Evolutionary conservation across 1,284 basidiomycete genomes (phyloP), one percentile per base, ranked within the genome.

Genomic region (Fomitopsis betulina): DNA sequence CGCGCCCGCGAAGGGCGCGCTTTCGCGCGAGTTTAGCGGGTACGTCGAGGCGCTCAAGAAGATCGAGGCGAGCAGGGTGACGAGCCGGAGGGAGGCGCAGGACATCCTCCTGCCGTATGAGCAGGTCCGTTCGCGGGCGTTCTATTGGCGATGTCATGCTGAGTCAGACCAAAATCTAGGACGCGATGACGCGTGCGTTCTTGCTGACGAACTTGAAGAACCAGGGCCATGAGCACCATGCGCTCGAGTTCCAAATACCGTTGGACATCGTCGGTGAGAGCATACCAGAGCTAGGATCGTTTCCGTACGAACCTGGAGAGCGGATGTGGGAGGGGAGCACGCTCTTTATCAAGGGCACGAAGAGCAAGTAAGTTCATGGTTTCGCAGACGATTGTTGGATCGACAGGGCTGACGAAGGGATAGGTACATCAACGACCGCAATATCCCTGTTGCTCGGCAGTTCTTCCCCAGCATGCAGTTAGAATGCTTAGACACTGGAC

Each of bases 161-260:
- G 2, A 30, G 42, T 17, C 53, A 7, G 37, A 38, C 12, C 7
- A 3, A 3, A 38, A 13, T 21, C 3, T 58, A 93, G 90, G 87
- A 94, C 59, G 68, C 84, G 1, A 74, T 77, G 55, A 79, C 89
- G 27, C 85, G 90, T 27, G 84, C 87, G 17, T 96, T 95, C 73
- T 78, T 96, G 17, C 77, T 95, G 39, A 95, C 93, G 12, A 96
- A 96, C 71, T 79, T 96, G 3, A 70, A 82, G 13, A 67, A 75
- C 8, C 65, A 71, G 49, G 60, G 67, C n/a, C 60, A 64, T 21
- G 62, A 65, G 27, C 63, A 66, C 27, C 65, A 65, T 23, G 66
- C 77, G 32, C 75, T 84, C 53, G 79, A 75, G 60, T 95, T 95
- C 72, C 80, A 84, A 13, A 79, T 95, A 23, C 93, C 93, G 0